Conservation (phyloP, 257 asterid species). For the Orobanche coerulescens region DNA sequence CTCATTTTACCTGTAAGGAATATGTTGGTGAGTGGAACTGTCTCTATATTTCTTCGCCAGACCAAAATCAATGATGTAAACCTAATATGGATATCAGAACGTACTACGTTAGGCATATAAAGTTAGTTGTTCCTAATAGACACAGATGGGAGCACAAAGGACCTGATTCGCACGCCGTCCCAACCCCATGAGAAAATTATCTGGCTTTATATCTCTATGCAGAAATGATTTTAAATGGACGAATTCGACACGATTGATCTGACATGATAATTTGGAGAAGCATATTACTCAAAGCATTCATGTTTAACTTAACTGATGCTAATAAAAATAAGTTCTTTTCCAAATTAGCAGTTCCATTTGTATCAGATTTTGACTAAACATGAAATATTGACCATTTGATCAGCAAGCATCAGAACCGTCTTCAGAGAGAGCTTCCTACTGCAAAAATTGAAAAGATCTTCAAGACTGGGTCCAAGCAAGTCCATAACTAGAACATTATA, state of each 20-base stretch:
- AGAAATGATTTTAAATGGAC: slow-evolving; percentile 90
- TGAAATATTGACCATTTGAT: slow-evolving; percentile 71
- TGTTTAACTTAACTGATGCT: background rate
- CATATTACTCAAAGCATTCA: slow-evolving; percentile 7
- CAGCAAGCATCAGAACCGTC: slow-evolving; percentile 99
- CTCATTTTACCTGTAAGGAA: slow-evolving; percentile 76
- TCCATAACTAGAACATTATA: slow-evolving; percentile 97
- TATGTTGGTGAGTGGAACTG: slow-evolving; percentile 72
- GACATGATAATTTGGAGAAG: slow-evolving; percentile 24
- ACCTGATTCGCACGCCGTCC: slow-evolving; percentile 99
- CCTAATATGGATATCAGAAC: slow-evolving; percentile 43
- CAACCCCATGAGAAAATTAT: slow-evolving; percentile 98
- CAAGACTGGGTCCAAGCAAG: slow-evolving; percentile 98
- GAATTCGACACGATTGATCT: slow-evolving; percentile 95
- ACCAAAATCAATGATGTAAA: slow-evolving; percentile 89
- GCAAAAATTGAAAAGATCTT: slow-evolving; percentile 94
- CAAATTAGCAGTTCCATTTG: background rate
- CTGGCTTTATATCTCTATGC: slow-evolving; percentile 98
- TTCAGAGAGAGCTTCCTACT: slow-evolving; percentile 89
- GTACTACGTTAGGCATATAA: slow-evolving; percentile 16
- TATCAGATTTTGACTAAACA: slow-evolving; percentile 9
- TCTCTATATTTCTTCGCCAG: slow-evolving; percentile 96
- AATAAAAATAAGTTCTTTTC: background rate
- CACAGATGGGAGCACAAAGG: slow-evolving; percentile 8
- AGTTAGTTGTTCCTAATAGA: background rate